Evolutionary conservation across 164 flowering plant genomes (phyloP).

Genomic region (Liriodendron chinense): DNA sequence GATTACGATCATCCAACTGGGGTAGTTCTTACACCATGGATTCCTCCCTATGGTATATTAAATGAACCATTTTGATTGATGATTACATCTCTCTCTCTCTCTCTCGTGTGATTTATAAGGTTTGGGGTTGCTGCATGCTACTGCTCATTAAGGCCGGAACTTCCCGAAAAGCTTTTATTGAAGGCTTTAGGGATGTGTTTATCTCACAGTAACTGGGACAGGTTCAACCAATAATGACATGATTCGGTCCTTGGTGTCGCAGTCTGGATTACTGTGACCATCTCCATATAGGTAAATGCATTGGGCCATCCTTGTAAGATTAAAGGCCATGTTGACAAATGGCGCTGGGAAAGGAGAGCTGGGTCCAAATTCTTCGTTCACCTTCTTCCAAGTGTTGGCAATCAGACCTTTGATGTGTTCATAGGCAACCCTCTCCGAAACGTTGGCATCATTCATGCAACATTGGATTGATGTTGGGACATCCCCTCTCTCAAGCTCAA

Average conservation of each 20-base stretch:
- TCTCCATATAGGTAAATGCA: slow-evolving; percentile 17
- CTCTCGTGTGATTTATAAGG: too few relatives aligned
- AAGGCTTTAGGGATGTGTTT: too few relatives aligned
- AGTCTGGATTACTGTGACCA: slow-evolving; percentile 15
- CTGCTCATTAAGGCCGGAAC: too few relatives aligned
- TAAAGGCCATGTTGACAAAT: slow-evolving; percentile 2
- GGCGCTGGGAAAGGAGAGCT: neutral
- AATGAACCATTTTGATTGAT: too few relatives aligned
- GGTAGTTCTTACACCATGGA: too few relatives aligned
- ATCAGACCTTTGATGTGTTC: slow-evolving; percentile 10
- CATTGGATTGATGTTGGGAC: slow-evolving; percentile 16
- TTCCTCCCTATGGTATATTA: too few relatives aligned
- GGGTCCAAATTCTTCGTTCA: slow-evolving; percentile 5
- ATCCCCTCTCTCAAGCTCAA: slow-evolving; percentile 18
- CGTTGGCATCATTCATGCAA: slow-evolving; percentile 13
- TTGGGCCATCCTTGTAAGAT: slow-evolving; percentile 11
- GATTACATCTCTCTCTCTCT: too few relatives aligned
- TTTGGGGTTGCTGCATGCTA: too few relatives aligned
- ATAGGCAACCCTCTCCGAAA: slow-evolving; percentile 13
- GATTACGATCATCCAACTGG: too few relatives aligned
- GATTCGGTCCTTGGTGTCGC: neutral
- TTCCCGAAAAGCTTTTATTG: too few relatives aligned
- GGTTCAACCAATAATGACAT: neutral
- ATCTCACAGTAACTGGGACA: neutral
- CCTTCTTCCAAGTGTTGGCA: slow-evolving; percentile 16